Evolutionary conservation across 257 asterid species (phyloP), one percentile per base, ranked within the genome.

Genomic region (Linaria vulgaris): DNA sequence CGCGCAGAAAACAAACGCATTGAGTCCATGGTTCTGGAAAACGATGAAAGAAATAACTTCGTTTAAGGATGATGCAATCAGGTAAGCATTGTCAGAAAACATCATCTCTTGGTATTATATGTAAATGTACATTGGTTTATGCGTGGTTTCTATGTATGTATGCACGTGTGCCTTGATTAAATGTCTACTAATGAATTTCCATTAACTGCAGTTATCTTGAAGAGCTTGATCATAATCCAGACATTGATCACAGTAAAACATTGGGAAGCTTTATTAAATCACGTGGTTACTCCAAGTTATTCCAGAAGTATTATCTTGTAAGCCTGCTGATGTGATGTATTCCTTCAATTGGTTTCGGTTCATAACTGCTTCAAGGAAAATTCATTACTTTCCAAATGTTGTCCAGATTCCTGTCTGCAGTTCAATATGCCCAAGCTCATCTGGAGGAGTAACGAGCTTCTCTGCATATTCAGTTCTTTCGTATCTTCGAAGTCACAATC

Each of bases 341-440:
- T 27, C 34, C 6, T 2, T 27, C 34, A 27, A 27, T 2, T 27
- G 34, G 3, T 34, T 34, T 34, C 5, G 10, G 41, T 8, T 34
- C 41, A 7, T 7, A 11, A 1, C 41, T 41, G 0, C 43, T 34
- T 34, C 9, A 34, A 34, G 10, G 10, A 3, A 34, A 34, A 34
- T 11, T 34, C 9, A 34, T 34, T 9, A 17, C 41, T 24, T n/a
- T 44, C 21, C 4, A 6, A 9, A 2, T 64, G 43, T 48, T 69
- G 3, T 14, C 34, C 59, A 94, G 99, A 69, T 85, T 73, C 97
- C 97, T 6, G 74, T 94, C n/a, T 94, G 99, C 67, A 95, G 82
- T 76, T 90, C 97, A 39, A 94, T 94, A 55, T 94, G 99, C 96
- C 85, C 97, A 3, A 89, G 99, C 74, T 77, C 97, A 55, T 75